Percentiles rank a stretch among this genome's conserved stretches.
phyloP scores from a whole-genome alignment of 805 yeast species.

The Nakazawaea ishiwadae region DNA sequence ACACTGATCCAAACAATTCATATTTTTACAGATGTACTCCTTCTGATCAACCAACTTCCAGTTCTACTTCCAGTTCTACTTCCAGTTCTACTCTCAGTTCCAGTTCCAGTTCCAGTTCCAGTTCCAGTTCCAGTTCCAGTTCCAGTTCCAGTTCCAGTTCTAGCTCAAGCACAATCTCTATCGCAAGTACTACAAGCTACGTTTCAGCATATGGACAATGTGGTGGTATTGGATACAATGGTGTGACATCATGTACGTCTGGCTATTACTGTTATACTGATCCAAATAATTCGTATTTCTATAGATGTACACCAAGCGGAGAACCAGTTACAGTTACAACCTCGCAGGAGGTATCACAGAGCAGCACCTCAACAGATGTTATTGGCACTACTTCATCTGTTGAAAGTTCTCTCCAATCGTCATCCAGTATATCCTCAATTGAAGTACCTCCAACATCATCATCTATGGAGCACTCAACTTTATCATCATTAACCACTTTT shows the following conservation, averaged over 20 bases:
- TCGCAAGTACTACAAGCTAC: neutral
- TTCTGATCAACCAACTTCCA: no score
- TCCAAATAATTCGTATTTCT: constrained; percentile 1
- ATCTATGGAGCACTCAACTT: no score
- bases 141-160: neutral
- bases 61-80: no score
- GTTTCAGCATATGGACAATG: constrained; percentile 8
- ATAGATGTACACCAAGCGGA: neutral
- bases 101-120: neutral
- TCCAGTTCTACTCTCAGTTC: neutral
- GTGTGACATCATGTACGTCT: neutral
- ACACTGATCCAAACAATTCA: neutral
- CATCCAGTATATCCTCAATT: no score
- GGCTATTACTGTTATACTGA: constrained; percentile 3
- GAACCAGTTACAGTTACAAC: no score
- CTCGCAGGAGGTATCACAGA: no score
- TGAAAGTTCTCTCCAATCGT: no score
- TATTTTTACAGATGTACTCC: neutral
- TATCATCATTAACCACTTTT: no score
- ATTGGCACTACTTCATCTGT: no score
- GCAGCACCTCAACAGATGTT: no score
- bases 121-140: neutral
- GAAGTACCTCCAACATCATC: no score
- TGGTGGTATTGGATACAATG: constrained; percentile 5
- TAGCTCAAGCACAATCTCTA: neutral